Evolutionary conservation across 1,284 basidiomycete species (phyloP).

Genomic region (Fistulina hepatica): DNA sequence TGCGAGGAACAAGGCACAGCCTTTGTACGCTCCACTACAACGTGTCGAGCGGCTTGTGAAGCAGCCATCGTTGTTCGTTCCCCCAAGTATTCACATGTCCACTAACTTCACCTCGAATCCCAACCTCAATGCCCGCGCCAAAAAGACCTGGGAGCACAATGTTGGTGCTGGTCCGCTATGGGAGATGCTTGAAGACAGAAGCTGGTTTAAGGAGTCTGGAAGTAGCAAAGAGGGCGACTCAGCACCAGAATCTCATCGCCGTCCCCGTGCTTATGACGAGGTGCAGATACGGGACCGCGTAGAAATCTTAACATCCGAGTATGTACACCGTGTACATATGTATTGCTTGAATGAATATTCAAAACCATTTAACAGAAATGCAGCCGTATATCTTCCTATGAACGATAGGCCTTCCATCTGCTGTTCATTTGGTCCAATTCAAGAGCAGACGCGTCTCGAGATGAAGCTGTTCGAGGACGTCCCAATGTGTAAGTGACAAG

Average conservation of each 20-base stretch:
- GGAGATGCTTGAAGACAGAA: slow-evolving; percentile 62
- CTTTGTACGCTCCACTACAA: slow-evolving; percentile 38
- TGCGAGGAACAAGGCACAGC: slow-evolving; percentile 62
- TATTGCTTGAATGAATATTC: slow-evolving; percentile 5
- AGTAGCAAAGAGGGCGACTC: slow-evolving; percentile 22
- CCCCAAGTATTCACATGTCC: slow-evolving; percentile 25
- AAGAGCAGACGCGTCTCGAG: slow-evolving; percentile 36
- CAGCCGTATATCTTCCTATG: slow-evolving; percentile 46
- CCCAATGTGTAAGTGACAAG: slow-evolving; percentile 40
- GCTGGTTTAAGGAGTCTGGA: slow-evolving; percentile 76
- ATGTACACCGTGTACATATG: slow-evolving; percentile 23
- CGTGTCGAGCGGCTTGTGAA: slow-evolving; percentile 45
- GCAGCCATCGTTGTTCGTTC: slow-evolving; percentile 36
- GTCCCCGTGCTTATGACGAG: slow-evolving; percentile 46
- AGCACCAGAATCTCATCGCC: slow-evolving; percentile 34
- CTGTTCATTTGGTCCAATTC: slow-evolving; percentile 55
- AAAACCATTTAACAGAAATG: slow-evolving; percentile 36
- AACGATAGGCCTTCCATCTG: slow-evolving; percentile 37
- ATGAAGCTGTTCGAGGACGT: slow-evolving; percentile 45
- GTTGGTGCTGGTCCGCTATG: slow-evolving; percentile 63
- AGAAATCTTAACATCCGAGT: slow-evolving; percentile 39
- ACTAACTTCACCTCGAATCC: slow-evolving; percentile 37
- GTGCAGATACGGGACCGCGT: slow-evolving; percentile 33
- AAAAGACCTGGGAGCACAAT: slow-evolving; percentile 58
- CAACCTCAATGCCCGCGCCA: slow-evolving; percentile 36